phyloP scores from a whole-genome alignment of 2,329 filamentous ascomycete species.

The Apiospora saccharicola region DNA sequence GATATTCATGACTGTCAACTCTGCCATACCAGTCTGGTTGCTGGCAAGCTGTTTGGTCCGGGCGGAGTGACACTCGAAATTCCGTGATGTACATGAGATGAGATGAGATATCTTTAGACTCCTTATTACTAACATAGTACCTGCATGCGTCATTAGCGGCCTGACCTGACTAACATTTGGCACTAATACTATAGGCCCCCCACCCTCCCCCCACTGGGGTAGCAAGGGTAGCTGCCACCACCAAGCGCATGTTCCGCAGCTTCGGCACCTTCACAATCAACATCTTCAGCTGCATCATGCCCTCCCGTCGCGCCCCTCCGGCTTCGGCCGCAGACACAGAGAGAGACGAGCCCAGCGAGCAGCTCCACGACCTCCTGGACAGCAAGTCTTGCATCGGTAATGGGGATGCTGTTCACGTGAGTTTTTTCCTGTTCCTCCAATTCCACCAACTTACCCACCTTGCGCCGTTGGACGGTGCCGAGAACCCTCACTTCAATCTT shows the following conservation, averaged over 20 bases:
- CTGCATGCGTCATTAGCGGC: neutral
- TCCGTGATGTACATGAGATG: neutral
- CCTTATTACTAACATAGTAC: neutral
- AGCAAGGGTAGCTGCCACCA: slow-evolving; percentile 11
- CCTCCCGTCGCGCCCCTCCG: neutral
- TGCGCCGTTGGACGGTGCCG: neutral
- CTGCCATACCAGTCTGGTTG: neutral
- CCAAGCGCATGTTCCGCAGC: neutral
- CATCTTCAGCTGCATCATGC: slow-evolving; percentile 8
- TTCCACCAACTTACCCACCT: neutral
- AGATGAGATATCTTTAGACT: neutral
- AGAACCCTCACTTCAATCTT: neutral
- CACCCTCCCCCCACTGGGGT: neutral
- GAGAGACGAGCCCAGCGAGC: neutral
- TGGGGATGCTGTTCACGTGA: slow-evolving; percentile 1
- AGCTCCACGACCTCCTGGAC: neutral
- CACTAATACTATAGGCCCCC: neutral
- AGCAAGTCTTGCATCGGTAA: neutral
- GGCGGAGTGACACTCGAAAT: neutral
- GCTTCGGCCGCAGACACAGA: neutral
- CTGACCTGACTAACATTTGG: neutral
- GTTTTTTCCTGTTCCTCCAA: neutral
- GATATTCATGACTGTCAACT: neutral
- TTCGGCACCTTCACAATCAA: neutral
- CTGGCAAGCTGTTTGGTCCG: neutral